Evolutionary conservation across 257 asterid species (phyloP).

Genomic region (Rubia yunnanensis): DNA sequence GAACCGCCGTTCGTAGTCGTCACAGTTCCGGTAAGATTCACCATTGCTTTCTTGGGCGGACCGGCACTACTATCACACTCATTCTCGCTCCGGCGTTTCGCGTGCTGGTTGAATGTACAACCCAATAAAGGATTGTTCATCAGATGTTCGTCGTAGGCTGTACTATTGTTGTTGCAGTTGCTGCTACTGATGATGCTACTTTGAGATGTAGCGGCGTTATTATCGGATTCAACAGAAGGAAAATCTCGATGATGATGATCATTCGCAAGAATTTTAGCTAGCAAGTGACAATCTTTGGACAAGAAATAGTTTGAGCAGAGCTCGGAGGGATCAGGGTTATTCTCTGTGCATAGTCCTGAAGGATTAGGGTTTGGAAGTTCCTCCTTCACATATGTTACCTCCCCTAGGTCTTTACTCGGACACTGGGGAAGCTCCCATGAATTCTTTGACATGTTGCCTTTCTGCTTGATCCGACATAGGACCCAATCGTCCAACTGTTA

Average conservation of each 20-base stretch:
- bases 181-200: constrained; percentile 7
- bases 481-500: constrained; percentile 70
- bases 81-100: constrained; percentile 3
- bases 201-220: constrained; percentile 16
- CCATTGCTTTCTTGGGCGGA: constrained; percentile 7
- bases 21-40: not conserved
- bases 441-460: constrained; percentile 79
- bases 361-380: constrained; percentile 12
- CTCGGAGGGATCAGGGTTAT: constrained; percentile 13
- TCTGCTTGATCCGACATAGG: constrained; percentile 43
- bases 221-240: constrained; percentile 15
- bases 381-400: constrained; percentile 16
- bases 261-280: constrained; percentile 28
- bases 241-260: constrained; percentile 19
- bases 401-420: constrained; percentile 14
- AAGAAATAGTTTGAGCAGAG: constrained; percentile 28
- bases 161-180: not conserved
- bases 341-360: not conserved
- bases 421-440: constrained; percentile 18
- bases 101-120: constrained; percentile 7
- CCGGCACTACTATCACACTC: constrained; percentile 5
- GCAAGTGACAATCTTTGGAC: constrained; percentile 32
- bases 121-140: constrained; percentile 4
- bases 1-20: constrained; percentile 6
- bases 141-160: not conserved